These are phyloP conservation scores for Alopecurus myosuroides DNA, from an alignment of 176 grass and related monocot species.

Conservation along the genomic window DNA sequence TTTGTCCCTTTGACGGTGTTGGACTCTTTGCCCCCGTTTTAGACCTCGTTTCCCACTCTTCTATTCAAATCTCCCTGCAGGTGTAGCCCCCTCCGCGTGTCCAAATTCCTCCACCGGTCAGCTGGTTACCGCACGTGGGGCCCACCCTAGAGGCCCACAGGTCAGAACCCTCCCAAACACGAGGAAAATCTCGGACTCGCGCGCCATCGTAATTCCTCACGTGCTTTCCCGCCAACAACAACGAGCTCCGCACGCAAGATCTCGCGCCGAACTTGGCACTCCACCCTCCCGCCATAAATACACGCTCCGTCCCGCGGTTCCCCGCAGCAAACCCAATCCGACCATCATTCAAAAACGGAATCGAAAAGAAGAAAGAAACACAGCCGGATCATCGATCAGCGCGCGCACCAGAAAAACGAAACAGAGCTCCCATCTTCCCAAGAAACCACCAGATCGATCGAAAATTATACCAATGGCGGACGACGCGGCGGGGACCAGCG, in stretches of 20 bases:
- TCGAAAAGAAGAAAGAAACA: not conserved
- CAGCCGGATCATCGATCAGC: not conserved
- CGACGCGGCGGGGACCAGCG: not conserved
- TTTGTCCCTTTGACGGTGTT: not conserved
- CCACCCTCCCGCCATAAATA: conserved; percentile 15
- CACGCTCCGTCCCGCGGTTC: not conserved
- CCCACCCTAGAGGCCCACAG: conserved; percentile 16
- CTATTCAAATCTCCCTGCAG: not conserved
- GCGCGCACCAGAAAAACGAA: not conserved
- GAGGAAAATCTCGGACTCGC: not conserved
- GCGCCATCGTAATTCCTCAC: conserved; percentile 22
- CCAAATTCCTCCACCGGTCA: not conserved
- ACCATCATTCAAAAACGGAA: not conserved
- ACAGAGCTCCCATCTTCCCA: too few species aligned
- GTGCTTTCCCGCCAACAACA: conserved; percentile 25
- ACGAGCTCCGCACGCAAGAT: conserved; percentile 10
- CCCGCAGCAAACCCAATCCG: not conserved
- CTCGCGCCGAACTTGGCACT: conserved; percentile 14
- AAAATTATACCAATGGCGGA: not conserved
- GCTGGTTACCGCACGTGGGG: not conserved
- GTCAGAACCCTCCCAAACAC: not conserved
- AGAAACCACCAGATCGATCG: too few species aligned
- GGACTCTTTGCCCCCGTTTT: not conserved
- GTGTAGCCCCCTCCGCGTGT: not conserved
- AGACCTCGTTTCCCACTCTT: conserved; percentile 18